Evolutionary conservation across 768 basidiomycete species (phyloP).

Genomic region (Boletus speciosus): DNA sequence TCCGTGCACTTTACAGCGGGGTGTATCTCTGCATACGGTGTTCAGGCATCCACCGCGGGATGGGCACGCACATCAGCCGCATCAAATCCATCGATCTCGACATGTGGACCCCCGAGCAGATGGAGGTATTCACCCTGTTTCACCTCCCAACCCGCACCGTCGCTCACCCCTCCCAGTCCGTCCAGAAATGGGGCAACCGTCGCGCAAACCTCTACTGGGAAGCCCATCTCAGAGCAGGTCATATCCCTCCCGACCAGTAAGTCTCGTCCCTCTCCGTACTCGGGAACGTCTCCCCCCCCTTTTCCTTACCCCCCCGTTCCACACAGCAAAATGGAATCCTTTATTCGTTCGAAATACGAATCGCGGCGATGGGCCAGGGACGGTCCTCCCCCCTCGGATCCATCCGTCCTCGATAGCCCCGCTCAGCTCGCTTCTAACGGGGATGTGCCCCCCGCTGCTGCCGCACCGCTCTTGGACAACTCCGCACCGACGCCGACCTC

Average conservation of each 20-base stretch:
- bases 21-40: constrained; percentile 96
- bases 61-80: constrained; percentile 98
- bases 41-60: constrained; percentile 94
- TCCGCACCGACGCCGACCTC: neutral
- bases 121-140: constrained; percentile 59
- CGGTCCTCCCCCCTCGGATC: constrained; percentile 81
- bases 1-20: constrained; percentile 48
- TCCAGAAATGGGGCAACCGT: constrained; percentile 93
- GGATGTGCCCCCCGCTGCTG: neutral
- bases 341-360: constrained; percentile 97
- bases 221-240: constrained; percentile 87
- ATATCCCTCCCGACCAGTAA: constrained; percentile 92
- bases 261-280: constrained; percentile 30
- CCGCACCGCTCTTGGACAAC: constrained; percentile 7
- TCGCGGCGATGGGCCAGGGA: constrained; percentile 88
- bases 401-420: constrained; percentile 63
- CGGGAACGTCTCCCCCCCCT: no score
- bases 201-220: constrained; percentile 97
- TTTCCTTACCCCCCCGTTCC: neutral
- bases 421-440: constrained; percentile 13
- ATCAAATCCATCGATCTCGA: constrained; percentile 98
- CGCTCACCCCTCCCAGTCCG: constrained; percentile 43
- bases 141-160: neutral
- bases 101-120: constrained; percentile 96
- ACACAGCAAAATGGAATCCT: constrained; percentile 92